Evolutionary conservation across 345 rosid genomes (phyloP).

Genomic region (Salix brachista): DNA sequence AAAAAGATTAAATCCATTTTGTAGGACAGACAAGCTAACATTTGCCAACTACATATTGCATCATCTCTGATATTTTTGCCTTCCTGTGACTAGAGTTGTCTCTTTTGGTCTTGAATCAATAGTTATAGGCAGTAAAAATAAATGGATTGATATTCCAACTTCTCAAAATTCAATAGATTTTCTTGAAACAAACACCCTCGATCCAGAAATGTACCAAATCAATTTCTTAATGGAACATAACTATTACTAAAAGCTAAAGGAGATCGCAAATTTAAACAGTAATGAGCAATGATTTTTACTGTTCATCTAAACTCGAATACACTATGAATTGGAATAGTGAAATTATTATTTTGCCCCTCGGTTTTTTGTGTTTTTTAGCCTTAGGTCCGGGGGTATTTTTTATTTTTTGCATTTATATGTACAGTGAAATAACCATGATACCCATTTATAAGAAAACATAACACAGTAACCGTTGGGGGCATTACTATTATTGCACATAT

Average conservation of each 20-base stretch:
- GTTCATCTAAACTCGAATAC: too few relatives aligned
- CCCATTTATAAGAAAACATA: too few relatives aligned
- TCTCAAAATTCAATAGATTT: background rate
- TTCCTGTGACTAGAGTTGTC: background rate
- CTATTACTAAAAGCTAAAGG: background rate
- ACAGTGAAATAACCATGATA: too few relatives aligned
- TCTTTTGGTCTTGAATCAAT: background rate
- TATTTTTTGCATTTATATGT: too few relatives aligned
- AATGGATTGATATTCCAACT: background rate
- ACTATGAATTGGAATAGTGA: too few relatives aligned
- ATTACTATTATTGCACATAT: too few relatives aligned
- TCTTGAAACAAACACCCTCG: constrained; percentile 3
- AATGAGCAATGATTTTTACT: too few relatives aligned
- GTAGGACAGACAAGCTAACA: background rate
- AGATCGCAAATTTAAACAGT: too few relatives aligned
- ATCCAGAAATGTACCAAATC: background rate
- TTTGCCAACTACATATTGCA: background rate
- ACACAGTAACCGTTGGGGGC: too few relatives aligned
- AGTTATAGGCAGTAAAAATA: background rate
- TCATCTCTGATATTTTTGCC: background rate
- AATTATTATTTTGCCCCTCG: too few relatives aligned
- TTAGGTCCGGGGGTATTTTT: rapidly evolving
- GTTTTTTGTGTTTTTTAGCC: too few relatives aligned
- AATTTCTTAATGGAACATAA: background rate
- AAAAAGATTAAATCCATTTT: too few relatives aligned